Percentiles rank a stretch among this genome's conserved stretches.
Conservation (phyloP, 2,329 filamentous ascomycete genomes). For the Claviceps digitariae region DNA sequence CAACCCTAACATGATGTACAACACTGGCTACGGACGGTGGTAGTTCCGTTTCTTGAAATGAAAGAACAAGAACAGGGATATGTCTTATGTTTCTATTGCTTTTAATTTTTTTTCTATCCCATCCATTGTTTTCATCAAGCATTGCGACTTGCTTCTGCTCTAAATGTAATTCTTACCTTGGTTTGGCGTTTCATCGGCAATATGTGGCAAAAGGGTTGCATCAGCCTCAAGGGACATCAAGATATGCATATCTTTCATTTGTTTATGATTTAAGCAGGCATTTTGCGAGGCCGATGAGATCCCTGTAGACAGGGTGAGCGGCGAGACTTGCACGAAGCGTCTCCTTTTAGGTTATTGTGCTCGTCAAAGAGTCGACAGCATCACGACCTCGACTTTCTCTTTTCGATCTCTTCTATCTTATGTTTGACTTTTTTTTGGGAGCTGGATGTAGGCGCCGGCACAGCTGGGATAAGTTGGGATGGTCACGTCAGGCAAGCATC, state of each 20-base stretch:
- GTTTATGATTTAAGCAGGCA: constrained; percentile 18
- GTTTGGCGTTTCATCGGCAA: constrained; percentile 17
- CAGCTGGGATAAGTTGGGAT: constrained; percentile 7
- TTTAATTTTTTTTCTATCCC: constrained; percentile 7
- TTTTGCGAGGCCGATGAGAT: constrained; percentile 14
- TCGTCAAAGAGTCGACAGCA: constrained; percentile 7
- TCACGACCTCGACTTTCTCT: constrained; percentile 3
- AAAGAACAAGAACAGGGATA: constrained; percentile 1
- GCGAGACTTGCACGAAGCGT: constrained; percentile 19
- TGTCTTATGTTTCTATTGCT: constrained; percentile 6
- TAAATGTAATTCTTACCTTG: constrained; percentile 7
- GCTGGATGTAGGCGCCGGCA: constrained; percentile 1
- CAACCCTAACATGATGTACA: constrained; percentile 76
- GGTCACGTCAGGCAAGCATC: constrained; percentile 49
- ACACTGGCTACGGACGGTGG: constrained; percentile 57
- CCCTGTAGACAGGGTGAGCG: constrained; percentile 13
- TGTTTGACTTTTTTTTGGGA: constrained; percentile 6
- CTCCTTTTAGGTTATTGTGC: constrained; percentile 12
- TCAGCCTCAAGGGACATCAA: constrained; percentile 15
- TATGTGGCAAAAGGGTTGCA: constrained; percentile 10
- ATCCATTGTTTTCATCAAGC: constrained; percentile 9
- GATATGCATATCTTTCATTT: constrained; percentile 10
- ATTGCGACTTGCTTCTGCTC: constrained; percentile 9
- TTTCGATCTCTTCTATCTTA: constrained; percentile 6
- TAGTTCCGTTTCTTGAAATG: constrained; percentile 21